A percentile compares a stretch with the other conserved stretches of the same genome.
These are phyloP conservation scores for Termitomyces sp. DNA, from an alignment of 768 basidiomycete genomes.

Conservation along the genomic window DNA sequence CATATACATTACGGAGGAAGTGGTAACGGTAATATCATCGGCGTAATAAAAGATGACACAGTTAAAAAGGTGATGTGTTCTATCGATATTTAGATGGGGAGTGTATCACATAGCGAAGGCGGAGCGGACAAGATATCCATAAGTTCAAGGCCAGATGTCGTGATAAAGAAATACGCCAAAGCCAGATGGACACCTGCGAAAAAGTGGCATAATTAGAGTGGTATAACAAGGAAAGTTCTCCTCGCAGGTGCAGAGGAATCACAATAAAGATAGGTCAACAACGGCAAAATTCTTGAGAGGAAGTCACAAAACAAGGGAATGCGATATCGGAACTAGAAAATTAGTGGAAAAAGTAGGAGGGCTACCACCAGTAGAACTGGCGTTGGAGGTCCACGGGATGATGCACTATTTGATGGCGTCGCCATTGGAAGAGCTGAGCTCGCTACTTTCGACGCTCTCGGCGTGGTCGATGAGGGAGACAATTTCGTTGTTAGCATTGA, in stretches of 20 bases:
- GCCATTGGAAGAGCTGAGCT: slow-evolving; percentile 1
- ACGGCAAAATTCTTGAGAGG: neutral
- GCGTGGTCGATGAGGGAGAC: slow-evolving; percentile 10
- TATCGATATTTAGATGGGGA: no score
- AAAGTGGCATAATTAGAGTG: neutral
- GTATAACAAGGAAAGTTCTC: neutral
- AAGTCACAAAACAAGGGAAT: neutral
- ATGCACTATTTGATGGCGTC: slow-evolving; percentile 5
- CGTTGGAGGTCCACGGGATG: neutral
- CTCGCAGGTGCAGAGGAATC: slow-evolving; percentile 10
- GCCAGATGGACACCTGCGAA: neutral
- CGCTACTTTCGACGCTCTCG: slow-evolving; percentile 1
- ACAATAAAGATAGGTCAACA: slow-evolving; percentile 20
- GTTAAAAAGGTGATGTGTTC: neutral
- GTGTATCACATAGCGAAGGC: no score
- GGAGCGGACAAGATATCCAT: neutral
- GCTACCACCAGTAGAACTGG: neutral
- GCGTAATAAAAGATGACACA: neutral
- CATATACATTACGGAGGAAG: no score
- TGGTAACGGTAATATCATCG: neutral
- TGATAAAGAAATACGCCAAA: neutral
- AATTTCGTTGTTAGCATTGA: slow-evolving; percentile 14
- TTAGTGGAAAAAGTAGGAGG: neutral
- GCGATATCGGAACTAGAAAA: slow-evolving; percentile 3
- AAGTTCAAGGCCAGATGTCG: neutral